These are phyloP conservation scores for Yamadazyma nakazawae DNA, from an alignment of 805 yeast species.

Conservation along the genomic window DNA sequence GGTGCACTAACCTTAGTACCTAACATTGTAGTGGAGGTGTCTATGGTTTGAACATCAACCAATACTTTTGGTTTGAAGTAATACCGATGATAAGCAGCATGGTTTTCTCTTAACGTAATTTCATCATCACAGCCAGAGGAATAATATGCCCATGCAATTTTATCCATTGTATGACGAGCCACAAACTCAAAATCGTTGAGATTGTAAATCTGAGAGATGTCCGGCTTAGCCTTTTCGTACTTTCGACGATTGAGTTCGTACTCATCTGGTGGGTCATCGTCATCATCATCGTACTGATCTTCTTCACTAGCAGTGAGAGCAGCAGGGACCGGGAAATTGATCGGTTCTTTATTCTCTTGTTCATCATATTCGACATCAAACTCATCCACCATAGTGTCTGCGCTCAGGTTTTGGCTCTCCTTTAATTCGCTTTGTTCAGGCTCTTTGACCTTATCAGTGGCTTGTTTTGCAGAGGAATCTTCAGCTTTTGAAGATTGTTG, in stretches of 20 bases:
- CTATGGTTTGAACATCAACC: slow-evolving; percentile 76
- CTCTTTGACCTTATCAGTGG: not conserved
- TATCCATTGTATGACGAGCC: slow-evolving; percentile 74
- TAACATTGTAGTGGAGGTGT: slow-evolving; percentile 66
- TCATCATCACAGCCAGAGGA: slow-evolving; percentile 93
- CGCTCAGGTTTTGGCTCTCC: not conserved
- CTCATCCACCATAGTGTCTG: slow-evolving; percentile 26
- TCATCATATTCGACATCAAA: slow-evolving; percentile 43
- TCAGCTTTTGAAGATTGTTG: not conserved
- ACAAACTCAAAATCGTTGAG: slow-evolving; percentile 83
- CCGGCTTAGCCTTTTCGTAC: slow-evolving; percentile 53
- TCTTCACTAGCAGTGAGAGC: slow-evolving; percentile 17
- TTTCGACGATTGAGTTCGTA: slow-evolving; percentile 25
- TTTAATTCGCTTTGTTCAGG: not conserved
- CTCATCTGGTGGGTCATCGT: slow-evolving; percentile 31
- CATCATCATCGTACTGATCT: slow-evolving; percentile 34
- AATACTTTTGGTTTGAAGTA: slow-evolving; percentile 83
- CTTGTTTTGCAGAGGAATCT: not conserved
- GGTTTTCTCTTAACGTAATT: slow-evolving; percentile 85
- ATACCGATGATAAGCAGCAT: slow-evolving; percentile 80
- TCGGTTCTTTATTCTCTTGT: slow-evolving; percentile 31
- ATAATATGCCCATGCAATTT: slow-evolving; percentile 87
- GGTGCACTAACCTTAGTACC: slow-evolving; percentile 74
- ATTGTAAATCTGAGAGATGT: slow-evolving; percentile 66
- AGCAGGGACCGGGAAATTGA: slow-evolving; percentile 15